Evolutionary conservation across 75 land plant species (phyloP), one percentile per base, ranked within the genome.

Genomic region (Chamaecyparis obtusa): DNA sequence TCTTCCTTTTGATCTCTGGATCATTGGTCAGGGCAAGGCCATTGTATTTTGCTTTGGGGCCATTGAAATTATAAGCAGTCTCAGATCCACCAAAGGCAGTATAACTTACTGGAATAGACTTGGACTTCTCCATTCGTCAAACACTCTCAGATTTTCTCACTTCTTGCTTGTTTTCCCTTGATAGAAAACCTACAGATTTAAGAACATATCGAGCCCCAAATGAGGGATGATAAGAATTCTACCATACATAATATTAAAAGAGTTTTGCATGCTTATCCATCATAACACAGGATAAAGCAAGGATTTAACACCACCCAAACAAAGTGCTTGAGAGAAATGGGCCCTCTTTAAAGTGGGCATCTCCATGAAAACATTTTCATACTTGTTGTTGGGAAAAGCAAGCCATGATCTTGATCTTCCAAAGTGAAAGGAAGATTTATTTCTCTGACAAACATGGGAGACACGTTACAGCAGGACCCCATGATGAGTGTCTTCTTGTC

Each of bases 1-100:
- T 92, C 93, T 93, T 93, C 83, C 98, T 88, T 88, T 92, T 90
- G 39, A 90, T 56, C 92, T 94, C 95, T 5, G 94, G 92, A 75
- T 94, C 93, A 37, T 32, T 77, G 80, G 13, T 43, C 33, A 91
- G 87, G n/a, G 85, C 71, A 76, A 91, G 90, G 15, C 88, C 88
- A 30, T 57, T 84, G 15, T 75, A 79, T 76, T 91, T 93, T 33
- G 30, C 72, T 71, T 51, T 49, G 30, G 92, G 94, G 15, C 94
- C 94, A 83, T 93, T 93, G 67, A 93, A 93, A 60, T 83, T 92
- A 57, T 93, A 93, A 6, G 94, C 88, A 27, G 77, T 60, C 5
- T 56, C 93, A 74, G 87, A 90, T 27, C 88, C 78, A 1, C 78
- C 76, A 33, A 84, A 67, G 55, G 46, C 87, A 16, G 87, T 72